A percentile compares a stretch with the other conserved stretches of the same genome.
These are phyloP conservation scores for Uronychia setigera DNA, from an alignment of 73 alveolate species.

Conservation along the genomic window DNA sequence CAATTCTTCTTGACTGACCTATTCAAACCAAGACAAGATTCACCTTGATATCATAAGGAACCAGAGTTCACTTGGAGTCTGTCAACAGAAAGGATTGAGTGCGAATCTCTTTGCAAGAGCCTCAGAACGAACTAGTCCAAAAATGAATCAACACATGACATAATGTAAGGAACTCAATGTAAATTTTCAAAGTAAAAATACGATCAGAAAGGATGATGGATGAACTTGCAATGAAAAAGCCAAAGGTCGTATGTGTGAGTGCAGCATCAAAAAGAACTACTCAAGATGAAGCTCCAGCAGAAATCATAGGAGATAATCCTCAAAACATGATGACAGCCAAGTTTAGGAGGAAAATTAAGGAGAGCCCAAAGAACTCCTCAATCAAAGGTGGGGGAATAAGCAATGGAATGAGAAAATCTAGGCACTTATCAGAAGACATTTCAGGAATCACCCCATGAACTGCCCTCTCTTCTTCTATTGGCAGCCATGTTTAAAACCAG, in stretches of 20 bases:
- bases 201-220: background rate
- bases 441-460: background rate
- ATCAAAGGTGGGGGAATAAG: no score
- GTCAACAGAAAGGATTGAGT: background rate
- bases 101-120: background rate
- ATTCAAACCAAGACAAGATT: background rate
- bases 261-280: no score
- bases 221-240: background rate
- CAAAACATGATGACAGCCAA: no score
- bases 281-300: no score
- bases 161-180: background rate
- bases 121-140: background rate
- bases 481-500: background rate
- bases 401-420: no score
- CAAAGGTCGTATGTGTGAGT: background rate
- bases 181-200: background rate
- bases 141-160: background rate
- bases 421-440: background rate
- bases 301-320: no score
- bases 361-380: no score
- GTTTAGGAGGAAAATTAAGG: no score
- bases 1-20: no score
- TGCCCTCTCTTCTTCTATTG: background rate
- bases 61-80: no score
- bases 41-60: no score